A percentile compares a stretch with the other conserved stretches of the same genome.
Conservation (phyloP, 2,329 filamentous ascomycete genomes). For the Fusarium pseudocircinatum region DNA sequence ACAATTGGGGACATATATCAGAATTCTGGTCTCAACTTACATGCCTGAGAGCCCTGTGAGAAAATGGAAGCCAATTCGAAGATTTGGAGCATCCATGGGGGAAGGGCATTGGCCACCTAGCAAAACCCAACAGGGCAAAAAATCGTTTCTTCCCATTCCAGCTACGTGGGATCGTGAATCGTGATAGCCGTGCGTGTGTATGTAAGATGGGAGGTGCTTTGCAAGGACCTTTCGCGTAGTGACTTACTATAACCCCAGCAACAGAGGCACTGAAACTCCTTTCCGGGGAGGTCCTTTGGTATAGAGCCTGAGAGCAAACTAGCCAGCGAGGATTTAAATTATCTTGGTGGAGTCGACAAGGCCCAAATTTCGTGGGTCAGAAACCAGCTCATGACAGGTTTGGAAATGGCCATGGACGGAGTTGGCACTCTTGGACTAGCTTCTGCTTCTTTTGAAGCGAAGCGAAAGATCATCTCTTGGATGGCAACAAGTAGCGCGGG, state of each 20-base stretch:
- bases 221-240: not conserved
- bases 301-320: not conserved
- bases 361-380: constrained; percentile 17
- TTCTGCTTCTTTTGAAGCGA: constrained; percentile 9
- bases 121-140: constrained; percentile 5
- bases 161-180: constrained; percentile 5
- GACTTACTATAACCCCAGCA: not conserved
- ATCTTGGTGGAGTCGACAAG: constrained; percentile 26
- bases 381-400: constrained; percentile 32
- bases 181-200: not conserved
- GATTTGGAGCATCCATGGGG: constrained; percentile 7
- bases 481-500: constrained; percentile 17
- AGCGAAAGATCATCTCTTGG: constrained; percentile 26
- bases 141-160: constrained; percentile 28
- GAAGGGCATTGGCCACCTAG: constrained; percentile 17
- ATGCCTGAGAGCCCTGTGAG: constrained; percentile 16
- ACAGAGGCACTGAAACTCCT: constrained; percentile 1
- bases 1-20: constrained; percentile 3
- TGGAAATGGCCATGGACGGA: constrained; percentile 8
- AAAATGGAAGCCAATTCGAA: constrained; percentile 32
- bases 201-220: constrained; percentile 1
- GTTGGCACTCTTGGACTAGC: constrained; percentile 16
- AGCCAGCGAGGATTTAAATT: constrained; percentile 22
- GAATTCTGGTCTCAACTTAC: constrained; percentile 15
- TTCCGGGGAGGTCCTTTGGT: not conserved